phyloP scores from a whole-genome alignment of 2,329 filamentous ascomycete genomes.

The Scytalidium lignicola region DNA sequence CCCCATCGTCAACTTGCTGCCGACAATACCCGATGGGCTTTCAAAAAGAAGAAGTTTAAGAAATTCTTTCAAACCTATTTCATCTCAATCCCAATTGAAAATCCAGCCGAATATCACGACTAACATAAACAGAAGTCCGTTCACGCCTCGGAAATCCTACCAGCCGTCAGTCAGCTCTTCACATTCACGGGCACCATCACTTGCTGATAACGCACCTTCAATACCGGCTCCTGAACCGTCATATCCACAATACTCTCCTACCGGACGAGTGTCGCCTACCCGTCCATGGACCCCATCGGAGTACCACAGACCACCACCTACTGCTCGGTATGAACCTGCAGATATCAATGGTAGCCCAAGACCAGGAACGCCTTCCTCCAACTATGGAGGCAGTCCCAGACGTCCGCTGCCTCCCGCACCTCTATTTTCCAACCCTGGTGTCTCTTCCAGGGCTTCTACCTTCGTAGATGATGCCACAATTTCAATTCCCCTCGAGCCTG shows the following conservation, averaged over 20 bases:
- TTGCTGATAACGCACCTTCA: constrained; percentile 52
- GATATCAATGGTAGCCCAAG: constrained; percentile 87
- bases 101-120: constrained; percentile 20
- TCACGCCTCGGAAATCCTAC: constrained; percentile 37
- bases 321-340: constrained; percentile 73
- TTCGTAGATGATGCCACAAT: constrained; percentile 66
- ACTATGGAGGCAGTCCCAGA: constrained; percentile 82
- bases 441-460: constrained; percentile 42
- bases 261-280: constrained; percentile 46
- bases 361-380: constrained; percentile 83
- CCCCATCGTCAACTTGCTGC: constrained; percentile 37
- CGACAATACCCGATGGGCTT: constrained; percentile 46
- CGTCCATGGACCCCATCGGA: constrained; percentile 60
- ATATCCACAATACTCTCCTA: constrained; percentile 52
- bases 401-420: constrained; percentile 85
- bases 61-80: constrained; percentile 31
- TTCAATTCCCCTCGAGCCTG: constrained; percentile 60
- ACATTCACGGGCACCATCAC: constrained; percentile 42
- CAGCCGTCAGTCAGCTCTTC: constrained; percentile 39
- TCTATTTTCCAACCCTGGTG: constrained; percentile 61
- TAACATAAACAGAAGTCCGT: constrained; percentile 18
- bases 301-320: constrained; percentile 60
- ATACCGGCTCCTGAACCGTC: constrained; percentile 60
- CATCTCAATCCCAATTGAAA: constrained; percentile 13
- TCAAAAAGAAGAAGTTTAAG: constrained; percentile 35